Base-by-base conservation (phyloP, 331 rosid genomes). In the Spiraea crenata region DNA sequence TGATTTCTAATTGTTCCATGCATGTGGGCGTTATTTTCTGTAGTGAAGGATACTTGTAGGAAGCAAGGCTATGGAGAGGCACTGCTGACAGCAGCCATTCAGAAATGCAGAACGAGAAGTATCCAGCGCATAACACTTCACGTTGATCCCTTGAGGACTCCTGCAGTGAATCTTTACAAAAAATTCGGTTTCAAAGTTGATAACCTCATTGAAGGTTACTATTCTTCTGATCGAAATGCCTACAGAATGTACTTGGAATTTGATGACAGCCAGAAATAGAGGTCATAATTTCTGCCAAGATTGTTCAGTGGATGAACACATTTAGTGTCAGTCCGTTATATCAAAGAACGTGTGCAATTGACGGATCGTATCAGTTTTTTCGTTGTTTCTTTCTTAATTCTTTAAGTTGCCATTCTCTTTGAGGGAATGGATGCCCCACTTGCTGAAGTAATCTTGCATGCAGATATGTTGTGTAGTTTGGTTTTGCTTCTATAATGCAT, bases 51-150 rank as follows among this genome's bases (percentile, higher is more conserved):
- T 71, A 84, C 72, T 49, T 88, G 78, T 75, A 85, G 97, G 76
- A 87, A 82, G 81, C 92, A 78, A 69, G 98, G 98, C 15, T 84
- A 88, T 7, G 97, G 98, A 42, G 92, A 88, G 81, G 83, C 84
- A 50, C 76, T 93, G 44, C 73, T 93, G 70, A 84, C 81, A 80
- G 98, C 87, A 2, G 98, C 93, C 69, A 87, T 90, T 55, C 69
- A 81, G 63, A 90, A 84, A 81, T 90, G 97, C 77, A 87, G 84
- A 70, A 79, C 80, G 54, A 85, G 93, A 76, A 90, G 87, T 62
- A 84, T 90, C 39, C 78, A 87, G 7, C 84, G 93, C 42, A 78
- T 93, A 72, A 65, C 89, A 67, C 98, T 93, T 75, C 98, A 93
- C 57, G 96, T 93, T 42, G 97, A 93, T 84, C 93, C 96, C 8